Evolutionary conservation across 2,329 filamentous ascomycete genomes (phyloP).

Genomic region (Zymoseptoria brevis): DNA sequence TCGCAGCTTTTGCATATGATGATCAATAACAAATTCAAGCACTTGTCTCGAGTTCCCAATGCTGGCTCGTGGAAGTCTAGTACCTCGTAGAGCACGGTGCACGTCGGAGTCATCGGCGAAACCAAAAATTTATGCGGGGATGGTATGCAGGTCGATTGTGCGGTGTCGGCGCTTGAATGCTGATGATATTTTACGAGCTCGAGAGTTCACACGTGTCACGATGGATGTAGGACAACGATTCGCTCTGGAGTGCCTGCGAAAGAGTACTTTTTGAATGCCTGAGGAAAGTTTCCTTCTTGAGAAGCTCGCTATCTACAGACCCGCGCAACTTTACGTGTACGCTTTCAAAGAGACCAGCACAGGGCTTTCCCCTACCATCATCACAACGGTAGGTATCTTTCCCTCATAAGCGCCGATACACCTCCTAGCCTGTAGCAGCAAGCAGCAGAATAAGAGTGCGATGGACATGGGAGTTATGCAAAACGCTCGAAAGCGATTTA

Average conservation of each 20-base stretch:
- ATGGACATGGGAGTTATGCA: constrained; percentile 4
- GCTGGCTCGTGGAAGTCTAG: neutral
- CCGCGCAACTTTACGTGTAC: constrained; percentile 24
- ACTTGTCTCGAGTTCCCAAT: neutral
- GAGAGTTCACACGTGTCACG: neutral
- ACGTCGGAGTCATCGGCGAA: neutral
- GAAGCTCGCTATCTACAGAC: constrained; percentile 22
- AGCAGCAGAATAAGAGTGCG: constrained; percentile 13
- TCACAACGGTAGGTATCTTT: constrained; percentile 77
- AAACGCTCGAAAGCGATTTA: constrained; percentile 29
- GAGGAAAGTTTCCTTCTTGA: constrained; percentile 9
- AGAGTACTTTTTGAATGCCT: constrained; percentile 1
- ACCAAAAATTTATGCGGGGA: neutral
- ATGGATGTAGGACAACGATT: neutral
- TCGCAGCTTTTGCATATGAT: constrained; percentile 25
- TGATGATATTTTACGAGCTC: neutral
- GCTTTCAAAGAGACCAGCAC: constrained; percentile 47
- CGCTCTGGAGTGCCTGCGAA: neutral
- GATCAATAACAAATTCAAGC: neutral
- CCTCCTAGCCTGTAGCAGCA: constrained; percentile 20
- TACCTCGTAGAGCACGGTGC: neutral
- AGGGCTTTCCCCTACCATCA: constrained; percentile 88
- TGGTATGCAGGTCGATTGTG: neutral
- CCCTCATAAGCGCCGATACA: constrained; percentile 86
- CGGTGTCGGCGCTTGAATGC: neutral